Evolutionary conservation across 306 rosid species (phyloP).

Genomic region (Cicer bijugum): DNA sequence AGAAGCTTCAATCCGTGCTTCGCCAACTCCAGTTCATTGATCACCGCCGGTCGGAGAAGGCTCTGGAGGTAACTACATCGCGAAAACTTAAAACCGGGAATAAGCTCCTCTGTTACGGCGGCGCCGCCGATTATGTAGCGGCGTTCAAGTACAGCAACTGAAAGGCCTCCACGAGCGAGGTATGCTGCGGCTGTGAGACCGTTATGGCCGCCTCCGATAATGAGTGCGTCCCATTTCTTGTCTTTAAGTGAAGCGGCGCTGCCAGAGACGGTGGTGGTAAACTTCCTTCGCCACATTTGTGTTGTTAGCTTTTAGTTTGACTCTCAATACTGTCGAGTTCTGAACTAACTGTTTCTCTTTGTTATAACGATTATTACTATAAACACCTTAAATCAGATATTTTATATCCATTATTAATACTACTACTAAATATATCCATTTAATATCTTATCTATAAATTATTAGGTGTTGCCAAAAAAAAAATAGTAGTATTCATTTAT

Average conservation of each 20-base stretch:
- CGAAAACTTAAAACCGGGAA: constrained; percentile 91
- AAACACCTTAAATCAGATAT: too few species aligned
- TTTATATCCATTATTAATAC: too few species aligned
- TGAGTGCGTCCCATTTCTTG: constrained; percentile 88
- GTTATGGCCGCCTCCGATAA: constrained; percentile 95
- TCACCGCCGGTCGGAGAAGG: constrained; percentile 82
- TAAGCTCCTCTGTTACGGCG: constrained; percentile 80
- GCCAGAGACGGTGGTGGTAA: constrained; percentile 44
- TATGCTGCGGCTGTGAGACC: constrained; percentile 94
- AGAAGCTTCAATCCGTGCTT: constrained; percentile 86
- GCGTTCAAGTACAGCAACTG: constrained; percentile 93
- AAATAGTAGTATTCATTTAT: too few species aligned
- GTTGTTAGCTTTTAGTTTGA: neutral
- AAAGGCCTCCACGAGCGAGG: constrained; percentile 84
- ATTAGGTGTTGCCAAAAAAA: too few species aligned
- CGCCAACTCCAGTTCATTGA: constrained; percentile 74
- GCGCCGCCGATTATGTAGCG: constrained; percentile 94
- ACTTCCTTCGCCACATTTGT: constrained; percentile 77
- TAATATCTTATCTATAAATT: too few species aligned
- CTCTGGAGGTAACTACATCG: constrained; percentile 94
- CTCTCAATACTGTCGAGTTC: neutral
- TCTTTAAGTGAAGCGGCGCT: constrained; percentile 48
- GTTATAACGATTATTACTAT: too few species aligned
- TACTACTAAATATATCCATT: too few species aligned
- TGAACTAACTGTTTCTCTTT: too few species aligned